These are phyloP conservation scores for Chaetomium cochliodes DNA, from an alignment of 495 filamentous ascomycete species.

Conservation along the genomic window DNA sequence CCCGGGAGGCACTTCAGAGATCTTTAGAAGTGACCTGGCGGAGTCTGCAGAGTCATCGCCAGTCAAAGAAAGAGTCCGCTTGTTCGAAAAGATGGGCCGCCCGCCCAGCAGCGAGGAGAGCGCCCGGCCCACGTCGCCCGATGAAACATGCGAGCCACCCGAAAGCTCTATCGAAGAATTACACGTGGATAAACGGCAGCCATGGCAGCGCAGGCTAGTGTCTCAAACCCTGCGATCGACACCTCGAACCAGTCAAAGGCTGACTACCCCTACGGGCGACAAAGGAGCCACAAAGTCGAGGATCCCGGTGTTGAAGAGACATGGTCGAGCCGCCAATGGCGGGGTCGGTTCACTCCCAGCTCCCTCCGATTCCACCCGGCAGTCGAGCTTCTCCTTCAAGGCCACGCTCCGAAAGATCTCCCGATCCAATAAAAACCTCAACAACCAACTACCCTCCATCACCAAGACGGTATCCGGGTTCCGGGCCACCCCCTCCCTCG, in stretches of 20 bases:
- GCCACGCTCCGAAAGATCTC: conserved; percentile 18
- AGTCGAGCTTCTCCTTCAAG: conserved; percentile 12
- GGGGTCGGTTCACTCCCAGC: not conserved
- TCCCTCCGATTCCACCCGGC: not conserved
- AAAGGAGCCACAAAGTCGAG: too few species aligned
- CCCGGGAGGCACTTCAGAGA: too few species aligned
- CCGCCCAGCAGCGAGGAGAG: not conserved
- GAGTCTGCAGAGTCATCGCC: conserved; percentile 30
- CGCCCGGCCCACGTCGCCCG: not conserved
- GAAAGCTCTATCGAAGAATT: too few species aligned
- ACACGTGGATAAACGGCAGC: too few species aligned
- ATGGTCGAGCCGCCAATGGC: not conserved
- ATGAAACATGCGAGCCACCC: not conserved
- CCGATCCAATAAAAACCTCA: not conserved
- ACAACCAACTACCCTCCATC: not conserved
- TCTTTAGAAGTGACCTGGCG: not conserved
- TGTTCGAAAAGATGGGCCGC: conserved; percentile 37
- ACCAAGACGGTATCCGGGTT: too few species aligned
- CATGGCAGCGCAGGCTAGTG: too few species aligned
- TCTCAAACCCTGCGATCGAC: too few species aligned
- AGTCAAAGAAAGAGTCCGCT: conserved; percentile 36
- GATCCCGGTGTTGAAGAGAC: not conserved
- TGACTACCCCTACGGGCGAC: too few species aligned
- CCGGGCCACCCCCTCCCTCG: too few species aligned
- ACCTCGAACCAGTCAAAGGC: too few species aligned